phyloP scores from a whole-genome alignment of 148 eudicot genomes.

The Arbutus unedo region DNA sequence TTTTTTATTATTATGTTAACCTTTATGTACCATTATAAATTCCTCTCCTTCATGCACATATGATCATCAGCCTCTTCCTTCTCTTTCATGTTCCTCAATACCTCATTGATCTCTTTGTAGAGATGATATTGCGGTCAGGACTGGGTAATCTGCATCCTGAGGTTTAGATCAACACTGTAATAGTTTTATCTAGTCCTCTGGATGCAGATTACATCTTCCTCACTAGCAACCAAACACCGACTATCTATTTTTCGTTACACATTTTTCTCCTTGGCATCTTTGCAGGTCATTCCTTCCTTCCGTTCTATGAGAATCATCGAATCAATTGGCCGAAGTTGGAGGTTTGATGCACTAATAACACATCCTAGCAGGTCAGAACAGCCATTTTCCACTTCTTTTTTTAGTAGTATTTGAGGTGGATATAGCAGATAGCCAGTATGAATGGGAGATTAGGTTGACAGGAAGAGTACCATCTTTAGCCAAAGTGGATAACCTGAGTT shows the following conservation, averaged over 20 bases:
- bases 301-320: not conserved
- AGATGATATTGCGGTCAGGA: constrained; percentile 25
- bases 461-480: not conserved
- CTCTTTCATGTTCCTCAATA: not conserved
- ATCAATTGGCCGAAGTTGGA: not conserved
- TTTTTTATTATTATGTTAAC: not conserved
- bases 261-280: not conserved
- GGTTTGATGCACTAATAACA: not conserved
- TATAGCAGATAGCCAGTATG: not conserved
- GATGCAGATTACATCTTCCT: constrained; percentile 60
- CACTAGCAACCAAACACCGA: constrained; percentile 17
- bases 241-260: not conserved
- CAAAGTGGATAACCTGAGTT: not conserved
- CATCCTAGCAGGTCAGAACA: constrained; percentile 5
- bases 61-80: constrained; percentile 14
- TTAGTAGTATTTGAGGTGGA: constrained; percentile 2
- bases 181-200: constrained; percentile 36
- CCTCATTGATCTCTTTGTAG: not conserved
- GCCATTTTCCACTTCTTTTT: too few species aligned
- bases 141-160: constrained; percentile 61
- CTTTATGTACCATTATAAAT: constrained; percentile 23
- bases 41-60: constrained; percentile 6
- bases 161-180: constrained; percentile 35
- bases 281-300: not conserved
- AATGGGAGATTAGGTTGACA: not conserved